A percentile compares a stretch with the other conserved stretches of the same genome.
phyloP scores from a whole-genome alignment of 805 yeast species.

The Torulaspora gathmanii region DNA sequence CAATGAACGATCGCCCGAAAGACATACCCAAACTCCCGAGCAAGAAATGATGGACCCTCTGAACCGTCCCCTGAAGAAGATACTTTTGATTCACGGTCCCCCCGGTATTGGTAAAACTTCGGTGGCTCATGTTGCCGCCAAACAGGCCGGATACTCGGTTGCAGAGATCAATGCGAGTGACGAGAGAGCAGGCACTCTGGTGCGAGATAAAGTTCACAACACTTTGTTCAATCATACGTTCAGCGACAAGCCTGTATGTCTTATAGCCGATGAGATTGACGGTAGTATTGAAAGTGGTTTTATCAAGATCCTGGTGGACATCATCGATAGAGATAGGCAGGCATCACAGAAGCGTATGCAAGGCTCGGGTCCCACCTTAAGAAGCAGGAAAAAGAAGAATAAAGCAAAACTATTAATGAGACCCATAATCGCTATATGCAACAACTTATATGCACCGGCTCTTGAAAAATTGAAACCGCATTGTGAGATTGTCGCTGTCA shows the following conservation, averaged over 20 bases:
- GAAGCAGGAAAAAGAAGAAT: conserved; percentile 32
- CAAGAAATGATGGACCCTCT: conserved; percentile 42
- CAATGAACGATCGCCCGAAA: conserved; percentile 40
- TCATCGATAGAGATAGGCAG: conserved; percentile 53
- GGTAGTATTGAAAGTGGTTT: conserved; percentile 66
- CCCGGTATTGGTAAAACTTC: conserved; percentile 94
- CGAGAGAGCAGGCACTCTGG: conserved; percentile 58
- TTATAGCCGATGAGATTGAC: conserved; percentile 88
- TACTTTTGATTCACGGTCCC: conserved; percentile 81
- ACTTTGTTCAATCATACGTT: conserved; percentile 64
- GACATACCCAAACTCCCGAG: conserved; percentile 8
- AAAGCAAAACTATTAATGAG: conserved; percentile 50
- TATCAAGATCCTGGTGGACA: conserved; percentile 51
- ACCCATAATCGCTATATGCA: conserved; percentile 90
- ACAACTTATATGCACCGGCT: conserved; percentile 72
- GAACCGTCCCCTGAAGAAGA: conserved; percentile 55
- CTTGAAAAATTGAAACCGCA: conserved; percentile 68
- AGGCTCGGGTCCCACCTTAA: conserved; percentile 17
- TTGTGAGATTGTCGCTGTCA: conserved; percentile 67
- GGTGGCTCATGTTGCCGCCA: conserved; percentile 77
- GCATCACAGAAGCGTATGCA: conserved; percentile 40
- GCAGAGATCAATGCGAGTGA: conserved; percentile 86
- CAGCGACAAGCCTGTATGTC: conserved; percentile 69
- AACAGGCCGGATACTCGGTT: conserved; percentile 72
- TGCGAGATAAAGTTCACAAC: conserved; percentile 52